Base-by-base conservation (phyloP, 176 grass and related monocot species). In the Poa pratensis region DNA sequence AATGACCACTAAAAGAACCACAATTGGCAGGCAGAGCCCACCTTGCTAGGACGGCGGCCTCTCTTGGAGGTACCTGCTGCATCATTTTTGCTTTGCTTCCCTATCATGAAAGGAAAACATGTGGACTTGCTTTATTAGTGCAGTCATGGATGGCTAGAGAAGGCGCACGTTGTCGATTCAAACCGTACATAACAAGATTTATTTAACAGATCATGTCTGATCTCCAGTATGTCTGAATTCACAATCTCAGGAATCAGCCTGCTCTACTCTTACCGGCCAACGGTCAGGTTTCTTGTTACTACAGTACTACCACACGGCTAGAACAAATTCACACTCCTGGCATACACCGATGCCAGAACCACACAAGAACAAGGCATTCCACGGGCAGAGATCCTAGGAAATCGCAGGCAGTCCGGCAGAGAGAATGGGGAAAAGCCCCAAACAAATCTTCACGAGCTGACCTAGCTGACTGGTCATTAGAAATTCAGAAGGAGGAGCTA, bases 1-100 rank as follows among this genome's bases (percentile, higher is more conserved):
- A 9, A 2, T 3, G 51, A 40, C 28, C 51, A 69, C 20, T 80
- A n/a, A 27, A 77, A n/a, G 8, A 78, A 79, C 13, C 42, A 12
- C 0, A 54, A 74, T 19, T 55, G 32, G 42, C 9, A 42, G 39
- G 39, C 16, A 27, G 20, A 32, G 17, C 46, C 37, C 73, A 86
- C 89, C 75, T 87, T 90, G 18, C 16, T 82, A 49, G 37, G 80
- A 61, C 68, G 88, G 60, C 60, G 80, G 4, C 35, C 53, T 71
- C 12, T 79, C 49, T 75, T 84, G 13, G 85, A 61, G n/a, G n/a
- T 69, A 32, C 48, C 57, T n/a, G 11, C 80, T 6, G 28, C 67
- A 19, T 87, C 89, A 87, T 90, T 52, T 3, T 27, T 53, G 8
- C 3, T 60, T 48, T 60, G 10, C 20, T n/a, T 52, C 70, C 27